Conservation (phyloP, 805 yeast genomes). For the Huiozyma naganishii region DNA sequence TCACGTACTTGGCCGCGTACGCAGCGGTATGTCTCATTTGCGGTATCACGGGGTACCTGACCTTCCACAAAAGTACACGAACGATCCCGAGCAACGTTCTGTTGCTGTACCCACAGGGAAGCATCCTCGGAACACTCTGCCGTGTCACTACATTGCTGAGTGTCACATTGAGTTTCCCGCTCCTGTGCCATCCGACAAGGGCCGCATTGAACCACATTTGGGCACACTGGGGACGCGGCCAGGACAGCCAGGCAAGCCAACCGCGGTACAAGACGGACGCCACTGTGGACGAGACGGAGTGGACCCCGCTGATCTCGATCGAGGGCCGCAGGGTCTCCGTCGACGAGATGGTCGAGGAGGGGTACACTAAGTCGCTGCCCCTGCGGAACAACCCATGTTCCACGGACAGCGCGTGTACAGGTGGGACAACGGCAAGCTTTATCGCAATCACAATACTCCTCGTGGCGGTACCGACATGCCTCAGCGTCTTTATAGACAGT, state of each 20-base stretch:
- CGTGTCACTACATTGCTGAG: no score
- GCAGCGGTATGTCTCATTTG: no score
- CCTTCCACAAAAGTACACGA: neutral
- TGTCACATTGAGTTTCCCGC: neutral
- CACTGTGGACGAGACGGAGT: neutral
- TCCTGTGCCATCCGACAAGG: neutral
- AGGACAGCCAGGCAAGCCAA: neutral
- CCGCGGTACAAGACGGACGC: slow-evolving; percentile 1
- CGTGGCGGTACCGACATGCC: no score
- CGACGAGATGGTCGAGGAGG: slow-evolving; percentile 18
- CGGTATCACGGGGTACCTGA: no score
- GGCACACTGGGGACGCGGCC: neutral
- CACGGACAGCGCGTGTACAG: no score
- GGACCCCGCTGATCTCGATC: slow-evolving; percentile 1
- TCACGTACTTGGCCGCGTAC: no score
- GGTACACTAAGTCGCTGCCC: slow-evolving; percentile 1
- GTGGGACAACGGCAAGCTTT: no score
- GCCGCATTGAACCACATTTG: neutral
- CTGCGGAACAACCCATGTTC: neutral
- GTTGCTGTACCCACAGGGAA: neutral
- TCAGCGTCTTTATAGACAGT: no score
- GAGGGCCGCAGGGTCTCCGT: slow-evolving; percentile 4
- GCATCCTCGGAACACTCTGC: neutral
- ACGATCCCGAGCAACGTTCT: neutral
- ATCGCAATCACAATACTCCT: no score